These are phyloP conservation scores for Backusella morwellensis DNA, from an alignment of 192 early-diverging fungal genomes.

Conservation along the genomic window DNA sequence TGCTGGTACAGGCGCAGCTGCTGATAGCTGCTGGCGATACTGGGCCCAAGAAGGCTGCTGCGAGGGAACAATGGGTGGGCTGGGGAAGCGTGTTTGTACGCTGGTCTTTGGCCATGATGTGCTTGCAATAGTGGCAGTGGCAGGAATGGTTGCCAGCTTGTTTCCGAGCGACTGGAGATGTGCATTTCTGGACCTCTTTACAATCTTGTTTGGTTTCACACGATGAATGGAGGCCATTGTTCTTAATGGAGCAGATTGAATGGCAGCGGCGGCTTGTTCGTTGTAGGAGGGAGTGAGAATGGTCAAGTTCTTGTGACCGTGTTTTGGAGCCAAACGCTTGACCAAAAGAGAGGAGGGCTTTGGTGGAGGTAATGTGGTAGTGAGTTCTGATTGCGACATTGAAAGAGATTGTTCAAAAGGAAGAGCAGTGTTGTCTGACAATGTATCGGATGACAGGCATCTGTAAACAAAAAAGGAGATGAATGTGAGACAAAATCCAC, in stretches of 20 bases:
- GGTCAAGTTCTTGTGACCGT: conserved; percentile 38
- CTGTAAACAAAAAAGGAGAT: conserved; percentile 10
- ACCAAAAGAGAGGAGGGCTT: conserved; percentile 17
- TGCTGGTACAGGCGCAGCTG: background rate
- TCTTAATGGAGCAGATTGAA: conserved; percentile 5
- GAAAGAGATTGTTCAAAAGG: background rate
- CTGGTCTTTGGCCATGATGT: conserved; percentile 7
- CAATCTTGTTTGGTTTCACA: conserved; percentile 2
- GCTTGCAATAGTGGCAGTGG: background rate
- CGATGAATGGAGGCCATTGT: background rate
- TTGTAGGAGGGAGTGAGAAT: conserved; percentile 45
- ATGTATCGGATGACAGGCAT: conserved; percentile 11
- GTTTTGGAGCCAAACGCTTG: conserved; percentile 36
- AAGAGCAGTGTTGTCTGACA: background rate
- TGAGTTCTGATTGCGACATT: conserved; percentile 6
- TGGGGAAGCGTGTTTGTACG: conserved; percentile 24
- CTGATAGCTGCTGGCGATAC: background rate
- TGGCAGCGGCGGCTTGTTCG: background rate
- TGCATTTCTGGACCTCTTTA: conserved; percentile 18
- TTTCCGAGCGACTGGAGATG: background rate
- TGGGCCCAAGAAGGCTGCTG: conserved; percentile 20
- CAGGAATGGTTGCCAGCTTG: conserved; percentile 22
- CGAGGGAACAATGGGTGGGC: conserved; percentile 37
- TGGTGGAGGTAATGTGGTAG: background rate
- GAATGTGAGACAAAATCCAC: conserved; percentile 8